Base-by-base conservation (phyloP, 2,329 filamentous ascomycete species). In the Fusarium cicatricum region DNA sequence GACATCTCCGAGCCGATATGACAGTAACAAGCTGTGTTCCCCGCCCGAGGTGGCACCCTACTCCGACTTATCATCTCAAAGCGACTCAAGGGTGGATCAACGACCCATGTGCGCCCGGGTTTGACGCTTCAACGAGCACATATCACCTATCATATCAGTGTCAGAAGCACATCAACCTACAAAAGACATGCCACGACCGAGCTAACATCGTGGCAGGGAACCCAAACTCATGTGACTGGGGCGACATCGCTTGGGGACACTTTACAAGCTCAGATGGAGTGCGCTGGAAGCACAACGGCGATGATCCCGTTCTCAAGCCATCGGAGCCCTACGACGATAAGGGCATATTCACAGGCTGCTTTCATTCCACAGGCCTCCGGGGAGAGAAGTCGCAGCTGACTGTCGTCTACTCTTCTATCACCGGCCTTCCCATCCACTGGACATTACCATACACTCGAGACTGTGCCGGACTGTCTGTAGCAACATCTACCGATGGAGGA, bases 341-440 rank as follows among this genome's bases (percentile, higher is more conserved):
- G 11, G 81, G 82, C 1, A 78, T 83, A 28, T 84, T 84, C 66
- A 81, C 78, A 5, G 82, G 82, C 4, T 81, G 79, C 32, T 74
- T 76, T 4, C 76, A 79, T 56, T 78, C 82, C 2, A 77, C 80
- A 8, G 82, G 81, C 11, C 67, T 80, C 0, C 60, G 75, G 4
- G 80, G 80, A 28, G 74, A 80, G 29, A 49, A 67, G 11, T 65
- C 52, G 9, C 65, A 70, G 19, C 58, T 76, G 11, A 72, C 67
- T 10, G 60, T 71, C 4, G 59, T 76, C 4, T 77, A 77, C 52
- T 70, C 75, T 2, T 74, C 73, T 7, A 67, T 75, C 12, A 46
- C 58, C 28, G 46, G 66, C 6, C 64, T 77, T 3, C 75, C 75
- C 1, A 74, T 76, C 2, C 69, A 73, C 46, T 77, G 72, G 70